Conservation (phyloP, 352 stramenopile species). For the Phytophthora ramorum region DNA sequence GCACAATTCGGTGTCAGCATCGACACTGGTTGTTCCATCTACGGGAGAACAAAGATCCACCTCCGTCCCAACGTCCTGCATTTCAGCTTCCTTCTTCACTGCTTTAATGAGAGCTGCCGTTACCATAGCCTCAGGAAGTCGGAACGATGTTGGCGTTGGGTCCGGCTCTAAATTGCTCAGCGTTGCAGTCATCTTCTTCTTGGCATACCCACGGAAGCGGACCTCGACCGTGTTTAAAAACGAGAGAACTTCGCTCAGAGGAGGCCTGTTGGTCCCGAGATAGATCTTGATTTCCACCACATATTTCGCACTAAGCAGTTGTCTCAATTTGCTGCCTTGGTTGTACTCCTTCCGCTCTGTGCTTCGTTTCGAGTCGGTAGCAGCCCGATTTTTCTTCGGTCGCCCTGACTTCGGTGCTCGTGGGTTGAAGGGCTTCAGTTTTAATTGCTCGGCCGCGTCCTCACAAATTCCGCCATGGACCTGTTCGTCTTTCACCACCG, state of each 20-base stretch:
- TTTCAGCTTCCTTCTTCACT: not conserved
- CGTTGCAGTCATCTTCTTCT: not conserved
- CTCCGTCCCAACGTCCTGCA: not conserved
- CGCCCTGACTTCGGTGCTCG: not conserved
- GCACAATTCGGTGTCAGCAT: not conserved
- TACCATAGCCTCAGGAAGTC: not conserved
- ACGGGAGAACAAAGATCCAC: not conserved
- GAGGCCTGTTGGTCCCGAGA: not conserved
- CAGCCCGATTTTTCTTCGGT: not conserved
- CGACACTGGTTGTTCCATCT: not conserved
- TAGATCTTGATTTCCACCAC: not conserved
- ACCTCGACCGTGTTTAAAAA: not conserved
- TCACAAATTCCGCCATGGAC: not conserved
- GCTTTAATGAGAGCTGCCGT: not conserved
- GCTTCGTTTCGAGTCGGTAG: not conserved
- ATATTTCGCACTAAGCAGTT: not conserved
- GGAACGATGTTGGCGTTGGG: not conserved
- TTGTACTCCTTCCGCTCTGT: conserved; percentile 2
- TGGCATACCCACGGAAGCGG: not conserved
- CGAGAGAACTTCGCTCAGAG: not conserved
- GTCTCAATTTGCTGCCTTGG: not conserved
- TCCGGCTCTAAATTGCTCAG: not conserved
- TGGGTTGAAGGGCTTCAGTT: not conserved
- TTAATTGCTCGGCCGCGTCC: not conserved
- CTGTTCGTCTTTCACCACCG: not conserved